These are phyloP conservation scores for Diaporthe aspalathi DNA, from an alignment of 2,329 filamentous ascomycete genomes.

Conservation along the genomic window DNA sequence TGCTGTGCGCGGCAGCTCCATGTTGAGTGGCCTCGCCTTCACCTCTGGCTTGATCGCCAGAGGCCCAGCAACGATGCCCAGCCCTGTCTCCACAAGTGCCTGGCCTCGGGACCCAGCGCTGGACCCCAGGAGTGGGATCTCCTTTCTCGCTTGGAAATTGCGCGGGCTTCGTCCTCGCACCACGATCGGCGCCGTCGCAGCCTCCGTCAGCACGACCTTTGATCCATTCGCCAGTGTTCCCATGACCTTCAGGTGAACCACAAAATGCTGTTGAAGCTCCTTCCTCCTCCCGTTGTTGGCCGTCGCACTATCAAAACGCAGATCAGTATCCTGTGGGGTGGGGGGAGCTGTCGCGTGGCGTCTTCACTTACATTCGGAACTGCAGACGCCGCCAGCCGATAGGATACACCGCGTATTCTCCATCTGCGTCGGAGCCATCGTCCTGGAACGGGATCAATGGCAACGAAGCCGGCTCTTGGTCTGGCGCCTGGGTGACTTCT, in stretches of 20 bases:
- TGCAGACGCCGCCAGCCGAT: constrained; percentile 95
- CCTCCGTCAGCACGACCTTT: constrained; percentile 84
- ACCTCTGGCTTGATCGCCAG: constrained; percentile 65
- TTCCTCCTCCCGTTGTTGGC: constrained; percentile 96
- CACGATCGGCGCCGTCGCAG: constrained; percentile 89
- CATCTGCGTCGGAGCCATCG: constrained; percentile 70
- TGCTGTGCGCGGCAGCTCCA: constrained; percentile 66
- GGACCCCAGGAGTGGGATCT: constrained; percentile 84
- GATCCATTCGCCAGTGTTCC: constrained; percentile 86
- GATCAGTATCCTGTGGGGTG: constrained; percentile 40
- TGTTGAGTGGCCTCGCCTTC: constrained; percentile 63
- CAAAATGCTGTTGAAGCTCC: constrained; percentile 96
- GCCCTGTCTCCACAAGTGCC: constrained; percentile 72
- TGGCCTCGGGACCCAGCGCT: constrained; percentile 84
- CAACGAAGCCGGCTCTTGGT: constrained; percentile 88
- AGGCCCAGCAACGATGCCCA: constrained; percentile 70
- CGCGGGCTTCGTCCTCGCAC: constrained; percentile 92
- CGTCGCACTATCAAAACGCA: constrained; percentile 72
- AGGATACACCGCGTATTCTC: constrained; percentile 89
- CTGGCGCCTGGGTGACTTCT: constrained; percentile 71
- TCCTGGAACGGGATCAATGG: constrained; percentile 77
- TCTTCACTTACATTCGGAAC: constrained; percentile 77
- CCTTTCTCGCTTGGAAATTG: constrained; percentile 94
- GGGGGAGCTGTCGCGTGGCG: too few relatives aligned
- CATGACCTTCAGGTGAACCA: constrained; percentile 86